Percentiles rank a stretch among this genome's conserved stretches.
Conservation (phyloP, 768 basidiomycete species). For the Mycena maculata region DNA sequence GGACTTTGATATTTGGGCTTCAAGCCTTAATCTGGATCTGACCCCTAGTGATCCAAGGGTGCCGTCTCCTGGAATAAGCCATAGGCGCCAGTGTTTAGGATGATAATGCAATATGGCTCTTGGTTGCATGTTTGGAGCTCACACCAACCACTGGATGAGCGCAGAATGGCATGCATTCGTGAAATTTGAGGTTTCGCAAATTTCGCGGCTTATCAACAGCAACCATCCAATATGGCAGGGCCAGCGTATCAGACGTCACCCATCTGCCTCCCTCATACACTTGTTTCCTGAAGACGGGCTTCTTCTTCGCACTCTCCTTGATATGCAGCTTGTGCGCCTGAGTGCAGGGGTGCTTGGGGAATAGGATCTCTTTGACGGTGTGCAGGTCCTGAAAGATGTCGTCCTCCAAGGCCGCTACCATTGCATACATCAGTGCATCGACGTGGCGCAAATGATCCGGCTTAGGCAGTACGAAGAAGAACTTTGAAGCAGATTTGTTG, state of each 20-base stretch:
- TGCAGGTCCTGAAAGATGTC: conserved; percentile 1
- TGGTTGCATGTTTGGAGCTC: too few relatives aligned
- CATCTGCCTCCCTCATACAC: background rate
- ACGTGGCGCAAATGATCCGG: background rate
- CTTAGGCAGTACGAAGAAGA: background rate
- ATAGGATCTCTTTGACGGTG: background rate
- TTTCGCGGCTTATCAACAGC: too few relatives aligned
- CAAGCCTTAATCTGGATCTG: too few relatives aligned
- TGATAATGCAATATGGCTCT: too few relatives aligned
- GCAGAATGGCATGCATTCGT: too few relatives aligned
- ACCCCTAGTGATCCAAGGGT: too few relatives aligned
- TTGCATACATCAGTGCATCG: background rate
- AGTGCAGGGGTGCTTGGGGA: background rate
- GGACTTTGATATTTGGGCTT: too few relatives aligned
- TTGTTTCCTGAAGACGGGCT: background rate
- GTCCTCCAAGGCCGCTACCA: background rate
- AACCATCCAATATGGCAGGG: background rate
- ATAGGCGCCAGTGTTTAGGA: too few relatives aligned
- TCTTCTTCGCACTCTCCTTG: background rate
- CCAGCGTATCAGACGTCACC: background rate
- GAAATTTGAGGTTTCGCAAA: too few relatives aligned
- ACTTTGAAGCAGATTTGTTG: background rate
- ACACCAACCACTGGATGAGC: too few relatives aligned
- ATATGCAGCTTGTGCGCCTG: background rate
- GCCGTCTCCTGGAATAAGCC: too few relatives aligned